These are phyloP conservation scores for Saposhnikovia divaricata DNA, from an alignment of 129 eudicot species.

Conservation along the genomic window DNA sequence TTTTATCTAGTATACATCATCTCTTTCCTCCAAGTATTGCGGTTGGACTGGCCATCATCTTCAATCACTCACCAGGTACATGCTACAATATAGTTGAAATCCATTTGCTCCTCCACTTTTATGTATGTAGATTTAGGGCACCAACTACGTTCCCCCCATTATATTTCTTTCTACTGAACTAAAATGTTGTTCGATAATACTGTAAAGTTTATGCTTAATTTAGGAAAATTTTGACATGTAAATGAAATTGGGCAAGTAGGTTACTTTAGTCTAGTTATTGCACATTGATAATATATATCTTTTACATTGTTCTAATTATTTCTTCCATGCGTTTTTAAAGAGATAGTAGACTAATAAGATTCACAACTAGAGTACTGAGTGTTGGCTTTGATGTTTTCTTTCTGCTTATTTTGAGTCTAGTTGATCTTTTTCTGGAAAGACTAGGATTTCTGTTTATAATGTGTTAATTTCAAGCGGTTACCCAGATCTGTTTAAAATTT, in stretches of 20 bases:
- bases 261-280: neutral
- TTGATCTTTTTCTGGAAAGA: neutral
- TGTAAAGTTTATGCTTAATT: neutral
- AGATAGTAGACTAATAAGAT: neutral
- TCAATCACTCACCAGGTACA: neutral
- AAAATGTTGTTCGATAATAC: neutral
- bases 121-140: neutral
- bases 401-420: neutral
- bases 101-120: neutral
- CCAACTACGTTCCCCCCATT: neutral
- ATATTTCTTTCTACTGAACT: neutral
- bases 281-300: neutral
- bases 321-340: neutral
- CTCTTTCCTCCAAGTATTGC: conserved; percentile 4
- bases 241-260: neutral
- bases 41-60: neutral
- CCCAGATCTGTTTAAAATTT: neutral
- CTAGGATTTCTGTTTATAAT: neutral
- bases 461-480: neutral
- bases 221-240: neutral
- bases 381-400: neutral
- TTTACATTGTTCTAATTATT: neutral
- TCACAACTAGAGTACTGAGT: neutral
- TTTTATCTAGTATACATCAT: neutral
- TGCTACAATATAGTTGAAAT: neutral